A percentile compares a stretch with the other conserved stretches of the same genome.
These are phyloP conservation scores for Ricinus communis DNA, from an alignment of 345 rosid genomes.

Conservation along the genomic window DNA sequence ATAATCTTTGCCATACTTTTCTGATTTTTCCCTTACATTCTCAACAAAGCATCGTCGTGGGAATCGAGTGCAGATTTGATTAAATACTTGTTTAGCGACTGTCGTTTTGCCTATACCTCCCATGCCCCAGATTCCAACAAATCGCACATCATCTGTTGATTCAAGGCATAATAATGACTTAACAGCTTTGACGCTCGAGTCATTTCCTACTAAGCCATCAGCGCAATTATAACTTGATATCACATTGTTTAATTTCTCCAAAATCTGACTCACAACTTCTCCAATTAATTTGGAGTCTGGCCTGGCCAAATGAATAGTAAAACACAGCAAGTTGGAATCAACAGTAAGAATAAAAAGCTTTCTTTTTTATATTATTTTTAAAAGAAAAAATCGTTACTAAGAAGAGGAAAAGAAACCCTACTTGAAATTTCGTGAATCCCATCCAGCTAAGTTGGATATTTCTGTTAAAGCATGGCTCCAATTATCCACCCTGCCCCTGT, in stretches of 20 bases:
- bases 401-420: too few relatives aligned
- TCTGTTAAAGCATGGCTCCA: background rate
- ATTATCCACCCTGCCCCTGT: background rate
- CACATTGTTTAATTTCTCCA: background rate
- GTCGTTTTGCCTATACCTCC: constrained; percentile 11
- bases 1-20: background rate
- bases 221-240: too few relatives aligned
- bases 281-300: background rate
- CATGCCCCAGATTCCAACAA: constrained; percentile 10
- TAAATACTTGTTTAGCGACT: background rate
- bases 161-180: background rate
- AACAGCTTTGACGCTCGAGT: background rate
- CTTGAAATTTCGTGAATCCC: background rate
- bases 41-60: background rate
- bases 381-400: too few relatives aligned
- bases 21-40: background rate
- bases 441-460: background rate
- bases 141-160: background rate
- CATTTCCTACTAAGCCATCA: constrained; percentile 5
- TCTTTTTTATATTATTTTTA: too few relatives aligned
- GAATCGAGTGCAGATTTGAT: background rate
- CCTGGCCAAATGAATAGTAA: background rate
- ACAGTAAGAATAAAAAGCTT: too few relatives aligned
- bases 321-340: too few relatives aligned
- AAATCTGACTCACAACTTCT: background rate